phyloP scores from a whole-genome alignment of 768 basidiomycete species.

The Phanerochaete carnosa region DNA sequence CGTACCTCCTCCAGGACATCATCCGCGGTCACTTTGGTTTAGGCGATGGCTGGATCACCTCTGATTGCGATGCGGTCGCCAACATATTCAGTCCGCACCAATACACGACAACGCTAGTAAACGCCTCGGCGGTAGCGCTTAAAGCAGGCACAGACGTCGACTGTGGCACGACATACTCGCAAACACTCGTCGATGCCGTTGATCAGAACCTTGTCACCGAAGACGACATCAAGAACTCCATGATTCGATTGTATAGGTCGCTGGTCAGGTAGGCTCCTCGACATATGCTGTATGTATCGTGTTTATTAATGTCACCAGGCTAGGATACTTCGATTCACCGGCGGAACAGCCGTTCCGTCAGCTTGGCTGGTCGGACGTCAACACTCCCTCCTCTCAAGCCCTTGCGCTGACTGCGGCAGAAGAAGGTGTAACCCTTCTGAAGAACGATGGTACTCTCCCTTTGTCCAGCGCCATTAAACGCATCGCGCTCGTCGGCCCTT shows the following conservation, averaged over 20 bases:
- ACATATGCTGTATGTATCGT: not conserved
- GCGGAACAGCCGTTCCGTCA: constrained; percentile 48
- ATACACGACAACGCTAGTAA: constrained; percentile 39
- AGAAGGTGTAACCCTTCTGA: constrained; percentile 56
- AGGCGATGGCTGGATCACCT: constrained; percentile 51
- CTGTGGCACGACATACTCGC: constrained; percentile 47
- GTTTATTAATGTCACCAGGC: constrained; percentile 27
- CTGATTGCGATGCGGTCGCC: constrained; percentile 53
- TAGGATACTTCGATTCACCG: constrained; percentile 56
- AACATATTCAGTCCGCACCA: constrained; percentile 52
- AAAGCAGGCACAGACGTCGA: constrained; percentile 42
- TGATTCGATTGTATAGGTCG: constrained; percentile 48
- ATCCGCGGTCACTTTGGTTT: constrained; percentile 52
- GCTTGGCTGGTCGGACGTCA: constrained; percentile 46
- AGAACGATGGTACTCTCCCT: constrained; percentile 62
- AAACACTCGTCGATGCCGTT: constrained; percentile 44
- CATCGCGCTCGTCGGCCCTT: constrained; percentile 59
- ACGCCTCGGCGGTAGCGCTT: constrained; percentile 48
- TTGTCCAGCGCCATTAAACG: constrained; percentile 41
- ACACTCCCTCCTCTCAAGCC: constrained; percentile 41
- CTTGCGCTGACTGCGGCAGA: constrained; percentile 50
- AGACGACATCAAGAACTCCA: constrained; percentile 38
- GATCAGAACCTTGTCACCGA: constrained; percentile 45
- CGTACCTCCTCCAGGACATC: constrained; percentile 49
- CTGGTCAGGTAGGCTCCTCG: constrained; percentile 42